Conservation (phyloP, 805 yeast genomes). For the Sugiyamaella smithiae region DNA sequence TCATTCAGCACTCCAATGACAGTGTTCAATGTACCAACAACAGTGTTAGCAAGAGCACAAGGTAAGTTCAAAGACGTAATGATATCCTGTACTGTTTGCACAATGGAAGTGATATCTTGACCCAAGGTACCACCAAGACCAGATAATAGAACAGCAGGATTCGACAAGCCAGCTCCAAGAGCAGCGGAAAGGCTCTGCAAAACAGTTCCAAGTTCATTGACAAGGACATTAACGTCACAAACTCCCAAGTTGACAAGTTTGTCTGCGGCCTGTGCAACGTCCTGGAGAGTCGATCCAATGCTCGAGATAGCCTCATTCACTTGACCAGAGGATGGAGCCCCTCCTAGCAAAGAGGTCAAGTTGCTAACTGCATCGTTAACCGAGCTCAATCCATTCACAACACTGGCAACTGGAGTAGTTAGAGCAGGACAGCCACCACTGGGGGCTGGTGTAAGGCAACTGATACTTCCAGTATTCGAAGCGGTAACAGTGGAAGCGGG, state of each 20-base stretch:
- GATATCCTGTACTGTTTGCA: neutral
- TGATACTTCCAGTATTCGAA: conserved; percentile 5
- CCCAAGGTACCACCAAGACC: neutral
- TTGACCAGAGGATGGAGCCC: too few species aligned
- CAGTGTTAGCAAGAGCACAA: conserved; percentile 2
- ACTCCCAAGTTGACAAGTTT: neutral
- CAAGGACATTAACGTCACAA: conserved; percentile 5
- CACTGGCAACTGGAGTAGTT: conserved; percentile 4
- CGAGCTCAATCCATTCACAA: neutral
- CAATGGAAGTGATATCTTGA: neutral
- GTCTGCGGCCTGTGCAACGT: neutral
- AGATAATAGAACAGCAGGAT: neutral
- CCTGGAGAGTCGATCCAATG: too few species aligned
- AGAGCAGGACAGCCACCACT: conserved; percentile 10
- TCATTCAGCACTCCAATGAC: conserved; percentile 1
- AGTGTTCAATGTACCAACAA: conserved; percentile 2
- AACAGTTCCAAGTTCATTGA: neutral
- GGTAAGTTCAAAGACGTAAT: conserved; percentile 1
- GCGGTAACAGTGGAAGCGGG: conserved; percentile 2
- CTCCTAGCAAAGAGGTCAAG: conserved; percentile 4
- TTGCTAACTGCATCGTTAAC: neutral
- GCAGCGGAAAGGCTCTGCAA: neutral
- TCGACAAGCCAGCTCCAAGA: neutral
- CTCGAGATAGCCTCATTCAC: too few species aligned
- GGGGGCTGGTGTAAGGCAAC: conserved; percentile 4